These are phyloP conservation scores for Nannochloropsis granulata DNA, from an alignment of 108 stramenopile species.

Conservation along the genomic window DNA sequence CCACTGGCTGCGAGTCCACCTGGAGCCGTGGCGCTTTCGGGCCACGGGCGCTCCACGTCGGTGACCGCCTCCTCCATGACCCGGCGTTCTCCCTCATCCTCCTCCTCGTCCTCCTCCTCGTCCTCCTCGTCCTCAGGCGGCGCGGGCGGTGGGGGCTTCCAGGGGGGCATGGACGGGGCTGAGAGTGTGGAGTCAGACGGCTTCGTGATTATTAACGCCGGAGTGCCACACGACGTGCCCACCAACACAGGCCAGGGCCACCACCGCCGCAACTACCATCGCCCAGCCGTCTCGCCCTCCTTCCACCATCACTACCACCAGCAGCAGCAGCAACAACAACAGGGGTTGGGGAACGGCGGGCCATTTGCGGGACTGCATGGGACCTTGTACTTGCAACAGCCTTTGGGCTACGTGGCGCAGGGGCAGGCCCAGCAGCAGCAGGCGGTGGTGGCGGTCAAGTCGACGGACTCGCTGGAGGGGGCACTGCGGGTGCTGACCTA, in stretches of 20 bases:
- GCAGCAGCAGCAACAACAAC: not conserved
- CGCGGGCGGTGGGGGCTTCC: not conserved
- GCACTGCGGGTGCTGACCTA: not conserved
- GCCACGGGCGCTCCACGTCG: not conserved
- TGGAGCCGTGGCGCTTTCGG: not conserved
- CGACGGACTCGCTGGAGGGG: not conserved
- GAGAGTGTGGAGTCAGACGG: not conserved
- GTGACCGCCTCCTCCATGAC: not conserved
- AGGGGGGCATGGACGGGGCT: not conserved
- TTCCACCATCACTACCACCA: not conserved
- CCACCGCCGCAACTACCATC: not conserved
- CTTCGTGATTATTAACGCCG: not conserved
- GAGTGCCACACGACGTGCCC: not conserved
- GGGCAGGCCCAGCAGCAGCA: not conserved
- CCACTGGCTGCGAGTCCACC: not conserved
- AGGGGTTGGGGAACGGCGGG: not conserved
- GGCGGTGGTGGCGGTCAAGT: not conserved
- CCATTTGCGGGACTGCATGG: not conserved
- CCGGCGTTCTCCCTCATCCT: not conserved
- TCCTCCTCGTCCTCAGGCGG: not conserved
- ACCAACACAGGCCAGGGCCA: not conserved
- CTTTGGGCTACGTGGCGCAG: not conserved
- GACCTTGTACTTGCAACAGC: too few relatives aligned
- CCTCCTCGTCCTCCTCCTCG: not conserved
- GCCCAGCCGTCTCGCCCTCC: not conserved